Evolutionary conservation across 306 rosid species (phyloP).

Genomic region (Cucumis sativus): Cucumber_9930_V3 NC_026658.2:8614501-8615000

Average conservation of each 20-base stretch:
- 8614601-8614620: conserved; percentile 26
- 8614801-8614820: conserved; percentile 22
- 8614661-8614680: conserved; percentile 15
- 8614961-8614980: conserved; percentile 11
- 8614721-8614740: not conserved
- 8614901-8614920: conserved; percentile 26
- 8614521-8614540: not conserved
- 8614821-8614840: conserved; percentile 88
- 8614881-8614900: conserved; percentile 39
- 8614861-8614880: conserved; percentile 37
- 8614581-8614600: conserved; percentile 21
- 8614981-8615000: not conserved
- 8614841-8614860: conserved; percentile 48
- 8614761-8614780: conserved; percentile 15
- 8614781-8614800: conserved; percentile 15
- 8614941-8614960: conserved; percentile 15
- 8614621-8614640: conserved; percentile 42
- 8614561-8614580: conserved; percentile 32
- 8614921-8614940: conserved; percentile 64
- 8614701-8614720: not conserved
- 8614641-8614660: conserved; percentile 54
- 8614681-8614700: not conserved
- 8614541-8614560: not conserved
- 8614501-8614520: not conserved
- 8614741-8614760: conserved; percentile 8